Base-by-base conservation (phyloP, 768 basidiomycete species). In the Xanthoconium stramineum region DNA sequence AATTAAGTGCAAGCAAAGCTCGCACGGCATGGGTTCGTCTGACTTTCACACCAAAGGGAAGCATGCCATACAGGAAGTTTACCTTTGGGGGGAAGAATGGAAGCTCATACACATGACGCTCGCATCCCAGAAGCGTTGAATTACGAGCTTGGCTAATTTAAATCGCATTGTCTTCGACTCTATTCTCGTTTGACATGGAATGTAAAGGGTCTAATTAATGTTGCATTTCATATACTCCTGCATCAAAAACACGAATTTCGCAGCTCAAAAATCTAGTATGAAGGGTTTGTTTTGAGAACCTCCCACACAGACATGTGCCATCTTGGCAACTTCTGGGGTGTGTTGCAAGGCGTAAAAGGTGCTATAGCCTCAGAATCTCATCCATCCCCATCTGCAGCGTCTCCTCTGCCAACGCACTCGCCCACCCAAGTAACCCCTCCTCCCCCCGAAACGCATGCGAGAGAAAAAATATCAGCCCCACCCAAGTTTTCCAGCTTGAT, bases 1-100 rank as follows among this genome's bases (percentile, higher is more conserved):
- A 83, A 89, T 91, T 93, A 63, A 67, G 83, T 29, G 35, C 13
- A 20, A 13, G 20, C 14, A 14, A 12, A 7, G 19, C 40, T 42
- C 32, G 17, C 19, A n/a, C n/a, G n/a, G n/a, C n/a, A n/a, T 36
- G 10, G 8, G 19, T n/a, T 28, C 15, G 14, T 36, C 50, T 63
- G n/a, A 55, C 52, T 7, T 40, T 14, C 14, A n/a, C 9, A 4
- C 13, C 20, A 61, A 93, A 91, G 66, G 91, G 85, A 24, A 79
- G 80, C n/a, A 80, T 92, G 58, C 77, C 83, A 43, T 85, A 91
- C 69, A 82, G 80, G n/a, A 82, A 78, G 14, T 88, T 82, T 69
- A 85, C 80, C 9, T 94, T 88, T 57, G 91, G 88, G 91, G 91
- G n/a, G n/a, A 79, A 80, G 54, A 85, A 75, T 38, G 91, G 91